phyloP scores from a whole-genome alignment of 768 basidiomycete genomes.

The Chalciporus sphaerocephalus region DNA sequence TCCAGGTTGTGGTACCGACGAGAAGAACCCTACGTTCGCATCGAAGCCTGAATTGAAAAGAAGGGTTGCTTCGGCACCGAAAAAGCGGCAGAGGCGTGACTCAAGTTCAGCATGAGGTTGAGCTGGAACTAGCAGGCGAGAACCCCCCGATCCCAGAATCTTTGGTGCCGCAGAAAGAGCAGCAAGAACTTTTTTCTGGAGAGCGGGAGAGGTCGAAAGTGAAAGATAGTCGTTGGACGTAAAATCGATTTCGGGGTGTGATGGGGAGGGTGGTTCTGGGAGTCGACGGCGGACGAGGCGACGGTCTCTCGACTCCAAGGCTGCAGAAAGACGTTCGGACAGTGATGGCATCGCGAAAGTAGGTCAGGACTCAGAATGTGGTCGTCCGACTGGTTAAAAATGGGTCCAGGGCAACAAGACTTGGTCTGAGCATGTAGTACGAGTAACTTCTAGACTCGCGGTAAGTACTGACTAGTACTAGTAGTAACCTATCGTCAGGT shows the following conservation, averaged over 20 bases:
- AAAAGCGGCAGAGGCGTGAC: conserved; percentile 58
- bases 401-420: not conserved
- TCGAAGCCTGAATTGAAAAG: conserved; percentile 94
- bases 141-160: conserved; percentile 84
- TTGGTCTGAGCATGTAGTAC: not conserved
- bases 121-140: conserved; percentile 71
- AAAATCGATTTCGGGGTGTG: conserved; percentile 50
- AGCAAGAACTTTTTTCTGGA: conserved; percentile 56
- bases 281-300: conserved; percentile 69
- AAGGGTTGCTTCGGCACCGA: conserved; percentile 59
- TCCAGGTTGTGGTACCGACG: conserved; percentile 68
- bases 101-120: conserved; percentile 64
- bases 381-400: not conserved
- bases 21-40: conserved; percentile 86
- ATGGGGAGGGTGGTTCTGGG: conserved; percentile 47
- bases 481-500: no score
- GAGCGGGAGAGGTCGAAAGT: conserved; percentile 52
- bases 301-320: conserved; percentile 60
- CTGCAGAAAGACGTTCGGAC: conserved; percentile 40
- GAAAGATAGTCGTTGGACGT: conserved; percentile 95
- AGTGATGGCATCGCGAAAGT: conserved; percentile 29
- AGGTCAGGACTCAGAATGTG: not conserved
- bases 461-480: no score
- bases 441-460: no score
- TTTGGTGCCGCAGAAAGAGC: conserved; percentile 47